Conservation (phyloP, 257 asterid species). For the Knoxia roxburghii region DNA sequence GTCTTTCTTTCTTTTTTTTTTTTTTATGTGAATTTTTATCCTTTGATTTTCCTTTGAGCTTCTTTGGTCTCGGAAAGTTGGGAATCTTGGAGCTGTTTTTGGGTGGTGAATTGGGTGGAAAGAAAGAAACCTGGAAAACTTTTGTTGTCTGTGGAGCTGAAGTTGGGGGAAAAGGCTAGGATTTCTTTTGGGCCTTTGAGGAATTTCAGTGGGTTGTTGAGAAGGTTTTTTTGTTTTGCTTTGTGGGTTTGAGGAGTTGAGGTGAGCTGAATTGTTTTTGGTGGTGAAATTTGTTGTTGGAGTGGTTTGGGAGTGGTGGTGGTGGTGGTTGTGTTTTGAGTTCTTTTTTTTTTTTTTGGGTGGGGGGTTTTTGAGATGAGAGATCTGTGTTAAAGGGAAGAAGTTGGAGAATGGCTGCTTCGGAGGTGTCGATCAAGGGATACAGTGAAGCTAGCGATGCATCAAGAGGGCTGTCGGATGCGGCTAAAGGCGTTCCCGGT, state of each 20-base stretch:
- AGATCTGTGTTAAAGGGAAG: constrained; percentile 48
- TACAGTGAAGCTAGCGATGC: constrained; percentile 39
- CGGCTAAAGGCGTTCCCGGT: constrained; percentile 33
- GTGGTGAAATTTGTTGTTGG: neutral
- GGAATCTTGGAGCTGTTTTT: constrained; percentile 3
- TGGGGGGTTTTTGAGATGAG: constrained; percentile 37
- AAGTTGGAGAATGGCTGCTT: constrained; percentile 39
- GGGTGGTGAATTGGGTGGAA: neutral
- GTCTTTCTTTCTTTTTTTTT: neutral
- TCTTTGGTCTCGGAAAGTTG: neutral
- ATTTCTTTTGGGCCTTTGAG: constrained; percentile 9
- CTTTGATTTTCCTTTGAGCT: neutral
- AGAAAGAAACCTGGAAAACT: too few relatives aligned
- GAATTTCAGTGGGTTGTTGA: neutral
- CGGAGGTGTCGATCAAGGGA: constrained; percentile 62
- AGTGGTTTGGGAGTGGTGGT: neutral
- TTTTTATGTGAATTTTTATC: neutral
- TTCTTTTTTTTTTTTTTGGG: neutral
- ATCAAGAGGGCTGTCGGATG: constrained; percentile 20
- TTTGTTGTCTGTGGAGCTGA: neutral
- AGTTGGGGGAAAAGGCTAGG: neutral
- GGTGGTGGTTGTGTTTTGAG: neutral
- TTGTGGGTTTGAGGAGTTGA: constrained; percentile 3
- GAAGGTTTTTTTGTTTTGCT: neutral
- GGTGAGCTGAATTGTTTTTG: constrained; percentile 13